phyloP scores from a whole-genome alignment of 1,139 yeast species.

The Magnusiomyces tetraspermus region DNA sequence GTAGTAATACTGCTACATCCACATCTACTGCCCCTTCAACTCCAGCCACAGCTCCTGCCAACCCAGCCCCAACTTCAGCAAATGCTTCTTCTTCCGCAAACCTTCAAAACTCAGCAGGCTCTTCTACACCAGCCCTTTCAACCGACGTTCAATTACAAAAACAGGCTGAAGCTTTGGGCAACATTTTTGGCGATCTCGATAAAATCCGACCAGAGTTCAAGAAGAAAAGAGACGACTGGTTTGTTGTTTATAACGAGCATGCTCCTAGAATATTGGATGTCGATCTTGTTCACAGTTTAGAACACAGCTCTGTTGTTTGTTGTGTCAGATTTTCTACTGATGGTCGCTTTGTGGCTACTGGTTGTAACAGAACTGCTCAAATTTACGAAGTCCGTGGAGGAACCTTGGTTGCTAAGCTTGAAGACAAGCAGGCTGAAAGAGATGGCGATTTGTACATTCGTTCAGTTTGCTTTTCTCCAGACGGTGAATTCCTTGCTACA shows the following conservation, averaged over 20 bases:
- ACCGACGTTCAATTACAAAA: constrained; percentile 24
- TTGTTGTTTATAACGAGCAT: constrained; percentile 83
- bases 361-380: constrained; percentile 93
- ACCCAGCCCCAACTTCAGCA: not conserved
- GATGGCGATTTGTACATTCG: constrained; percentile 81
- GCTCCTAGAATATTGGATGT: constrained; percentile 69
- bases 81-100: constrained; percentile 2
- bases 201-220: constrained; percentile 66
- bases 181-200: constrained; percentile 76
- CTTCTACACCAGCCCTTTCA: constrained; percentile 6
- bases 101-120: constrained; percentile 17
- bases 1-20: constrained; percentile 13
- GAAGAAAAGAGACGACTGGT: constrained; percentile 80
- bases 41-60: constrained; percentile 12
- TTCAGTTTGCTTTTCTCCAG: constrained; percentile 94
- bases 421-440: constrained; percentile 56
- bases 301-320: constrained; percentile 91
- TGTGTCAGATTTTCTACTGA: constrained; percentile 73
- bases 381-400: constrained; percentile 91
- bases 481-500: constrained; percentile 89
- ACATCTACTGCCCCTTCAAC: constrained; percentile 16
- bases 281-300: constrained; percentile 79
- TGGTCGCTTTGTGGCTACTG: constrained; percentile 91
- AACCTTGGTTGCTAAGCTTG: constrained; percentile 73
- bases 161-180: constrained; percentile 27